Conservation (phyloP, 2,329 filamentous ascomycete species). For the Beauveria asiatica region DNA sequence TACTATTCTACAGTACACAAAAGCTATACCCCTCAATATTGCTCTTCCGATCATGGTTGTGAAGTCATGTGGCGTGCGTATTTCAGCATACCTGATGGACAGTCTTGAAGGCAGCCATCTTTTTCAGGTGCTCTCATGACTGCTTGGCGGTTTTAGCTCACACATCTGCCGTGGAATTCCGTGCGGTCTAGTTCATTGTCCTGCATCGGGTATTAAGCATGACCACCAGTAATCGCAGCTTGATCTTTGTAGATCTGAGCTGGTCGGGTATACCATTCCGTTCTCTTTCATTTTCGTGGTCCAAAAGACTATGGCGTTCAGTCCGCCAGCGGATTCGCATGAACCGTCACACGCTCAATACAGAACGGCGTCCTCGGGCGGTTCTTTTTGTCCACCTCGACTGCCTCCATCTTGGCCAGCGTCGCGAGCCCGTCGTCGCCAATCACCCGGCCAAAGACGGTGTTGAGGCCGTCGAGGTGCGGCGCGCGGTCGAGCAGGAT, state of each 20-base stretch:
- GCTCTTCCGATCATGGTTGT: background rate
- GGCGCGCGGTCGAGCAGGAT: conserved; percentile 68
- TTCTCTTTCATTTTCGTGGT: background rate
- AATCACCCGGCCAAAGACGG: conserved; percentile 69
- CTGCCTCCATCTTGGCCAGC: conserved; percentile 60
- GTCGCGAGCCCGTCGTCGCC: conserved; percentile 57
- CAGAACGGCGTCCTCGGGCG: conserved; percentile 57
- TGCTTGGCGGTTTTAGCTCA: background rate
- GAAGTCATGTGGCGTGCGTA: background rate
- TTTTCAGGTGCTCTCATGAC: background rate
- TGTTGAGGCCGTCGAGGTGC: conserved; percentile 77
- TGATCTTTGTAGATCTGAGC: background rate
- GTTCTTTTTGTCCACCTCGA: conserved; percentile 71
- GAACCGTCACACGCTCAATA: conserved; percentile 64
- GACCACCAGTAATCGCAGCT: background rate
- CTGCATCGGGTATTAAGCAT: background rate
- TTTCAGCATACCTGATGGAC: no score
- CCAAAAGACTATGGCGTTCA: conserved; percentile 19
- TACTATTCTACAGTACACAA: background rate
- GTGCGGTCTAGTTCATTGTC: background rate
- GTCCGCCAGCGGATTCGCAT: conserved; percentile 69
- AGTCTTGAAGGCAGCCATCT: background rate
- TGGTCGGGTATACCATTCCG: background rate
- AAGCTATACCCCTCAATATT: background rate
- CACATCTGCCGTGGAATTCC: background rate